Percentiles rank a stretch among this genome's conserved stretches.
Evolutionary conservation across 1,284 basidiomycete genomes (phyloP).

Genomic region (Leucoagaricus sp.): DNA sequence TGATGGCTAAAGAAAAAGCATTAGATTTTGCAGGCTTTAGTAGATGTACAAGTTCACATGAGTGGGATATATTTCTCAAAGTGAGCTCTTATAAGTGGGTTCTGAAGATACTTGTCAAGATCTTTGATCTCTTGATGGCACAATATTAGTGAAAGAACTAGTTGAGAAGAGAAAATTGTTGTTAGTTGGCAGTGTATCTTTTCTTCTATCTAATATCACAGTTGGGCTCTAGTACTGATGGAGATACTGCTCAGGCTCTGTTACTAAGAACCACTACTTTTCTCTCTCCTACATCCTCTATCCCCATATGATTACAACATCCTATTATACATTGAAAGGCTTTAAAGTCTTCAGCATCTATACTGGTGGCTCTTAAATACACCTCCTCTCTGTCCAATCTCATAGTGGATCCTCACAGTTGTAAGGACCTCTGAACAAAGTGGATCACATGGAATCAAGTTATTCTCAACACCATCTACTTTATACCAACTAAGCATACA

Average conservation of each 20-base stretch:
- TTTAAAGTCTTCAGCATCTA: neutral
- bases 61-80: conserved; percentile 52
- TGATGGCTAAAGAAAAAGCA: conserved; percentile 43
- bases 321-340: conserved; percentile 44
- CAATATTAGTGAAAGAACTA: conserved; percentile 49
- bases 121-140: conserved; percentile 39
- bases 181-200: conserved; percentile 54
- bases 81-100: conserved; percentile 55
- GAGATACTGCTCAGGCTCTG: conserved; percentile 47
- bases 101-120: conserved; percentile 41
- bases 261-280: conserved; percentile 72
- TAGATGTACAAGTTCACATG: conserved; percentile 61
- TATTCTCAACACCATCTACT: neutral
- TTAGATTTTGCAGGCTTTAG: conserved; percentile 53
- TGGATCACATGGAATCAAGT: neutral
- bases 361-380: neutral
- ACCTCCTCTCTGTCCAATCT: conserved; percentile 30
- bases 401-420: neutral
- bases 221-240: neutral
- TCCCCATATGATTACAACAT: conserved; percentile 65
- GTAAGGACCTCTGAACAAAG: neutral
- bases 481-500: neutral
- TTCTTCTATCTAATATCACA: neutral
- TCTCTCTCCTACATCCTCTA: conserved; percentile 65
- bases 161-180: conserved; percentile 73